Base-by-base conservation (phyloP, 257 asterid genomes). In the Pogostemon cablin region DNA sequence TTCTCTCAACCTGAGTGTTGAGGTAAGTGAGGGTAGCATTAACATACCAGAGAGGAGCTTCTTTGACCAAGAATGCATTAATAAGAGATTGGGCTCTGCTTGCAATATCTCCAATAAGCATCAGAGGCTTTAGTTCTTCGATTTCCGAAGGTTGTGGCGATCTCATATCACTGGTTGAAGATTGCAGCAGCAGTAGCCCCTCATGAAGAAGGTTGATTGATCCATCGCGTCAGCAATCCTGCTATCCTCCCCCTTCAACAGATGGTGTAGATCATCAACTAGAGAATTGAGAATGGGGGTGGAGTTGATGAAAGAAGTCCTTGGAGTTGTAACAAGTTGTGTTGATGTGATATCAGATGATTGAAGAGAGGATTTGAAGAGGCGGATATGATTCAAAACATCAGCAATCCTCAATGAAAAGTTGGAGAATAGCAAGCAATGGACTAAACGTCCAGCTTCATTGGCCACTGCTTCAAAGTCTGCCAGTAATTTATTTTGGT, bases 401-500 rank as follows among this genome's bases (percentile, higher is more conserved):
- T 9, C 7, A 34, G 5, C 43, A 35, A 57, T n/a, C 25, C 25
- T 20, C 7, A 35, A 34, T 1, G 0, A 4, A 8, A 32, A 4
- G 5, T 34, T 57, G 8, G 63, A 35, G 43, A 63, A 43, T 6
- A 63, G 2, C 15, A 63, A 4, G 32, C 3, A 34, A 63, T 44
- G 9, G 42, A 63, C 25, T 7, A 63, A 63, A 4, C 41, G 2
- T 12, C 42, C 69, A 63, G 69, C 69, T 63, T 25, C 7, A 43
- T 44, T 63, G 3, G 69, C 40, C 17, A 63, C 39, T 2, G 42
- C 69, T 32, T 63, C 55, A 25, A 63, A 43, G 20, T 63, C 42
- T 25, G 7, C 10, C 56, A 63, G 3, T 55, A 44, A 25, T 11
- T 25, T 25, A 10, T 43, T 15, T 1, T 42, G 17, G 3, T 6